Evolutionary conservation across 2,329 filamentous ascomycete species (phyloP).

Genomic region (Curvularia sp.): DNA sequence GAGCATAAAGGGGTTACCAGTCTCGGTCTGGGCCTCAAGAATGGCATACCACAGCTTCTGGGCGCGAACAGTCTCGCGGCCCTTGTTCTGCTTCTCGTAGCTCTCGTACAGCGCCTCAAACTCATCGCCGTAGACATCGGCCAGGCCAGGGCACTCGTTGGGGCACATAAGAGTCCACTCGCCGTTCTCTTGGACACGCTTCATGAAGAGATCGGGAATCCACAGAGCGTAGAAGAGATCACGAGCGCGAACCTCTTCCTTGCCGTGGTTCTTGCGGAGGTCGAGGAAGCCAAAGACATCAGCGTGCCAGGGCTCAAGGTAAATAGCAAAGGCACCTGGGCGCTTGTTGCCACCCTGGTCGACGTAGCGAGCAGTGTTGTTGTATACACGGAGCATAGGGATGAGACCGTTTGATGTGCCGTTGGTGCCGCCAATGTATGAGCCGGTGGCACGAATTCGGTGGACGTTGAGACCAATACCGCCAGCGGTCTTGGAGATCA

Average conservation of each 20-base stretch:
- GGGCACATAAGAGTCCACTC: conserved; percentile 99
- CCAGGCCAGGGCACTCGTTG: conserved; percentile 91
- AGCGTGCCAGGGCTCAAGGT: conserved; percentile 98
- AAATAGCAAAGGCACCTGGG: conserved; percentile 97
- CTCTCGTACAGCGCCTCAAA: conserved; percentile 91
- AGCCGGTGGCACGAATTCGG: conserved; percentile 94
- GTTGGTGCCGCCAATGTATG: conserved; percentile 97
- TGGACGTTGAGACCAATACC: conserved; percentile 97
- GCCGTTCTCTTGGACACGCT: conserved; percentile 94
- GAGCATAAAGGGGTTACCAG: conserved; percentile 98
- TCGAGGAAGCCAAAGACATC: conserved; percentile 98
- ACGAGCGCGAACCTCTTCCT: conserved; percentile 95
- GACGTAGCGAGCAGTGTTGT: conserved; percentile 98
- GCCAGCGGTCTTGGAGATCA: conserved; percentile 99
- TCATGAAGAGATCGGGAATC: conserved; percentile 99
- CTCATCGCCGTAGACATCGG: conserved; percentile 96
- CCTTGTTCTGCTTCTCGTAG: conserved; percentile 87
- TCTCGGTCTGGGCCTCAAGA: conserved; percentile 97
- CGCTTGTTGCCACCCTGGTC: conserved; percentile 99
- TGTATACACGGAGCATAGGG: conserved; percentile 98
- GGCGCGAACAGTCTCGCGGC: conserved; percentile 89
- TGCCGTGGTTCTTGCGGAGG: conserved; percentile 98
- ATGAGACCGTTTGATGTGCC: conserved; percentile 97
- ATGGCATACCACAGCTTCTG: conserved; percentile 99
- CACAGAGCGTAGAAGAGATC: conserved; percentile 97